Base-by-base conservation (phyloP, 345 rosid genomes). In the Rhodamnia rubescens region DNA sequence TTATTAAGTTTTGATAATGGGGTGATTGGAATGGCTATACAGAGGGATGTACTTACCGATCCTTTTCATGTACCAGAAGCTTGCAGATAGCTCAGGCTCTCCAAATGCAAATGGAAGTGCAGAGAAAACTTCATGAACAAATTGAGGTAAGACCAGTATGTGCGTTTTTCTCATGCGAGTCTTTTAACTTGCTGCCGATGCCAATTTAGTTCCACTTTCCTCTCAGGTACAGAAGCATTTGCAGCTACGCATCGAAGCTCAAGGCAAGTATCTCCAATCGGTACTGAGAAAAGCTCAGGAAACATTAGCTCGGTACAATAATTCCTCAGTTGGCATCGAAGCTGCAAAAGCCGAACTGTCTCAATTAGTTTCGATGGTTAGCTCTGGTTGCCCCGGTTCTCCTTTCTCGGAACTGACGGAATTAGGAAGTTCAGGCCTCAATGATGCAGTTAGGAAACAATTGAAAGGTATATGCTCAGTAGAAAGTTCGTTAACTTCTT, bases 231-330 rank as follows among this genome's bases (percentile, higher is more conserved):
- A 97, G 90, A 95, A 93, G 87, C 98, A 92, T 91, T 91, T 97
- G 81, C 99, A 95, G 89, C 95, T 95, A 89, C 94, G 98, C 88
- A 97, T 97, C 61, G 99, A 97, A 88, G 98, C 99, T 85, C 98
- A 97, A 90, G 98, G 98, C 56, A 97, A 96, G 90, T 97, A 97
- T 89, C 85, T 97, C 82, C 96, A 93, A 47, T 91, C 99, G 3
- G 98, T 97, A 49, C 86, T 96, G 84, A 91, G 88, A 84, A 96
- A 93, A 91, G 99, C 99, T 87, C 98, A 96, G 89, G 98, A 95
- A 91, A 94, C 98, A 36, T 93, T 97, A 53, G 86, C 96, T 26
- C 97, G 97, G 50, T 94, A 95, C 86, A 89, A 87, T 86, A 88
- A 93, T 82, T 92, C 95, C 51, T 82, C 95, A 6, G 89, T 91